Evolutionary conservation across 257 asterid genomes (phyloP).

Genomic region (Scutellaria galericulata): DNA sequence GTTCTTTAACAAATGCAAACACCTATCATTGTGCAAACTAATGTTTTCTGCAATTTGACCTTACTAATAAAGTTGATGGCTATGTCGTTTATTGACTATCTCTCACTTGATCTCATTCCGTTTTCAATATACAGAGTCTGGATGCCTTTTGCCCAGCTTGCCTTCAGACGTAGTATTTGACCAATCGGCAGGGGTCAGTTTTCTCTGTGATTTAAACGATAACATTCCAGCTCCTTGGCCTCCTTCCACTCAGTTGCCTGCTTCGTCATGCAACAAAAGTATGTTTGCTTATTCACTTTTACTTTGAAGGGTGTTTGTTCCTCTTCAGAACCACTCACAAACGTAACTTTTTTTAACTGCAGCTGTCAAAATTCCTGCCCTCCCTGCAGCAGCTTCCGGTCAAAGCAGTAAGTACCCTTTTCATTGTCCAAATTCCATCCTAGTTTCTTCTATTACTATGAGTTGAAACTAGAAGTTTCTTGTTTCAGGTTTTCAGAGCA

Average conservation of each 20-base stretch:
- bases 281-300: conserved; percentile 27
- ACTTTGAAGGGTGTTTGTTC: not conserved
- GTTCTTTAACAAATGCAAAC: not conserved
- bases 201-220: conserved; percentile 92
- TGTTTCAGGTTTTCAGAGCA: conserved; percentile 46
- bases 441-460: not conserved
- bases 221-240: conserved; percentile 99
- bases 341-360: conserved; percentile 37
- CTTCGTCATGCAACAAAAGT: conserved; percentile 94
- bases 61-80: not conserved
- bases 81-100: no score
- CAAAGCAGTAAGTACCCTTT: conserved; percentile 65
- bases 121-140: conserved; percentile 58
- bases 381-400: conserved; percentile 97
- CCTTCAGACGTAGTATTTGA: conserved; percentile 90
- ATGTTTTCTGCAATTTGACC: conserved; percentile 1
- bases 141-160: conserved; percentile 95
- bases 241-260: conserved; percentile 57
- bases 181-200: conserved; percentile 72
- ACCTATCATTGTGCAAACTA: not conserved
- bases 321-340: conserved; percentile 24
- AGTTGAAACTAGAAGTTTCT: conserved; percentile 23
- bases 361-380: conserved; percentile 94
- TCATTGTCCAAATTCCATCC: not conserved
- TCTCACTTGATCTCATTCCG: conserved; percentile 29